phyloP scores from a whole-genome alignment of 495 filamentous ascomycete genomes.

The Collariella sp. region DNA sequence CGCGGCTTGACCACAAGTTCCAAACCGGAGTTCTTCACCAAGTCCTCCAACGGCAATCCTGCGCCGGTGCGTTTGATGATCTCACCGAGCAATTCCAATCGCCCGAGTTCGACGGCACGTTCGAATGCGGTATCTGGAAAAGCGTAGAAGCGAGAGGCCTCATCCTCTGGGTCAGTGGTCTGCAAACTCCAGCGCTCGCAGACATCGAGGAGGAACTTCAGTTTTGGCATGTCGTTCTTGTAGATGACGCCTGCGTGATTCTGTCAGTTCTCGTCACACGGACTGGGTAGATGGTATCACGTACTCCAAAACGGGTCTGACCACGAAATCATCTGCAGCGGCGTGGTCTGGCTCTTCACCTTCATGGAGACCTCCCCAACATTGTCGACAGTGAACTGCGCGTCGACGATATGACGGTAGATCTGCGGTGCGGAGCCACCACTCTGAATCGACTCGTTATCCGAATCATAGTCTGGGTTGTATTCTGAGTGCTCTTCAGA shows the following conservation, averaged over 20 bases:
- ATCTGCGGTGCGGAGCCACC: constrained; percentile 34
- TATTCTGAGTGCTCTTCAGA: constrained; percentile 23
- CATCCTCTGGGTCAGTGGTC: constrained; percentile 21
- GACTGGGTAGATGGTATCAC: not conserved
- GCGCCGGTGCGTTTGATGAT: constrained; percentile 45
- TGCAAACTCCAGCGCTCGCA: constrained; percentile 19
- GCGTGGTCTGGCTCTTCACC: constrained; percentile 50
- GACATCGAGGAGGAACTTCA: constrained; percentile 34
- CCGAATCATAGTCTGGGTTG: constrained; percentile 17
- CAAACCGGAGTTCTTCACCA: constrained; percentile 51
- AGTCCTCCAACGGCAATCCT: constrained; percentile 54
- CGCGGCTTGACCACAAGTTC: constrained; percentile 50
- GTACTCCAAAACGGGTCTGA: not conserved
- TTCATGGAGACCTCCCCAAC: constrained; percentile 54
- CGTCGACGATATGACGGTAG: constrained; percentile 45
- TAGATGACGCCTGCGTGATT: constrained; percentile 28
- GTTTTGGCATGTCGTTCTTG: constrained; percentile 24
- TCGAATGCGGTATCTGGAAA: constrained; percentile 27
- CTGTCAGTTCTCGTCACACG: constrained; percentile 3
- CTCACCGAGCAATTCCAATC: constrained; percentile 32
- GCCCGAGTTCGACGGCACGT: constrained; percentile 24
- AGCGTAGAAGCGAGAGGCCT: constrained; percentile 25
- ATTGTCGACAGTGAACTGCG: constrained; percentile 61
- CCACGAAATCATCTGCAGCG: constrained; percentile 39
- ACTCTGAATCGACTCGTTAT: constrained; percentile 18